Evolutionary conservation across 164 flowering plant genomes (phyloP).

Genomic region (Litsea cubeba): DNA sequence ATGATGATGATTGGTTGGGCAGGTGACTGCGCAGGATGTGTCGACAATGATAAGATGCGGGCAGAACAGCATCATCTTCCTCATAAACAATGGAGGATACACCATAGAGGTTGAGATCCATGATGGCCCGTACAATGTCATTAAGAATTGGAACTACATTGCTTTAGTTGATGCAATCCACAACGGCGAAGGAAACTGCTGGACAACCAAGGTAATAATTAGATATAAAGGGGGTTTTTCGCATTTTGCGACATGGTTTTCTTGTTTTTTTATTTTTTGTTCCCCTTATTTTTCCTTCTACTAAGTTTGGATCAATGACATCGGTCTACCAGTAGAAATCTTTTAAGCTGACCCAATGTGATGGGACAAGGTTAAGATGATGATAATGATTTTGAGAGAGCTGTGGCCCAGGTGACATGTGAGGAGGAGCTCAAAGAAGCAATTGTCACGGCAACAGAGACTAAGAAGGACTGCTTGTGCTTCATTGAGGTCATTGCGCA

Average conservation of each 20-base stretch:
- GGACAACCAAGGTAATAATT: constrained; percentile 51
- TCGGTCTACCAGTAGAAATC: not conserved
- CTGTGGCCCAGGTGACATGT: constrained; percentile 35
- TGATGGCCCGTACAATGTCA: constrained; percentile 82
- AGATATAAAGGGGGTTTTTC: not conserved
- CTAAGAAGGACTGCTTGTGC: constrained; percentile 59
- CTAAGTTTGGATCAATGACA: too few relatives aligned
- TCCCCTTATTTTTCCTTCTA: not conserved
- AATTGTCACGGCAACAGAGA: constrained; percentile 52
- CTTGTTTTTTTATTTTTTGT: not conserved
- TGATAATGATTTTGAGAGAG: not conserved
- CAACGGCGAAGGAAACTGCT: constrained; percentile 69
- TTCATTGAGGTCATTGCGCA: constrained; percentile 82
- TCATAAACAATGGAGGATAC: constrained; percentile 86
- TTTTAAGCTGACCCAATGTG: not conserved
- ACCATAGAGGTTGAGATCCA: constrained; percentile 74
- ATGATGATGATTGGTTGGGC: constrained; percentile 6
- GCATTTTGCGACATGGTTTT: not conserved
- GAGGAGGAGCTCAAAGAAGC: constrained; percentile 72
- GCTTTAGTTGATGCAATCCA: constrained; percentile 59
- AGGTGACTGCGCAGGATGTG: constrained; percentile 80
- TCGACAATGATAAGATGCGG: constrained; percentile 71
- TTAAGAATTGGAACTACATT: constrained; percentile 82
- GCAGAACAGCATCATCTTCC: constrained; percentile 64
- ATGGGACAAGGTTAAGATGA: not conserved